Percentiles rank a stretch among this genome's conserved stretches.
Conservation (phyloP, 148 eudicot genomes). For the Vaccinium corymbosum region DNA sequence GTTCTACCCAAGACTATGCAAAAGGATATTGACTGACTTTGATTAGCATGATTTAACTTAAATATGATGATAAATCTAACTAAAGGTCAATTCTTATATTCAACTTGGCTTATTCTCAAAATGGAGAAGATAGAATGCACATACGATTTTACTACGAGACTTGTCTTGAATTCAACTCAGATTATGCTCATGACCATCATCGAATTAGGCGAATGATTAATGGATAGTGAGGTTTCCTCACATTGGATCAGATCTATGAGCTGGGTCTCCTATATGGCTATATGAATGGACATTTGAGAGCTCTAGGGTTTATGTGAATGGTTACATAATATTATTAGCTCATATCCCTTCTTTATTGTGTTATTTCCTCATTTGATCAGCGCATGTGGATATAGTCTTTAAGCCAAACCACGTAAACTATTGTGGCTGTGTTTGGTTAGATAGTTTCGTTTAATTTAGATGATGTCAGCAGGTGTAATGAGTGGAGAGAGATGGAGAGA, state of each 20-base stretch:
- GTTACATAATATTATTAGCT: background rate
- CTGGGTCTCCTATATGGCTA: background rate
- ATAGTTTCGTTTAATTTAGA: no score
- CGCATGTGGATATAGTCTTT: background rate
- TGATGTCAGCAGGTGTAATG: no score
- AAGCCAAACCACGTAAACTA: background rate
- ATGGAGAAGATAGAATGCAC: background rate
- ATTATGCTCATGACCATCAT: background rate
- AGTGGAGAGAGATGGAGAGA: no score
- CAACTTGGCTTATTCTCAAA: background rate
- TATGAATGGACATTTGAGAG: background rate
- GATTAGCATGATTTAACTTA: background rate
- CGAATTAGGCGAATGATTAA: background rate
- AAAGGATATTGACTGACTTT: background rate
- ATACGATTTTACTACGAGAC: background rate
- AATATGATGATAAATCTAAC: background rate
- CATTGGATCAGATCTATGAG: background rate
- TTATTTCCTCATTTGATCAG: background rate
- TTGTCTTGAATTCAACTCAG: background rate
- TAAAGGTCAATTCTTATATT: background rate
- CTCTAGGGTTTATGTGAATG: background rate
- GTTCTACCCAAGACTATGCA: background rate
- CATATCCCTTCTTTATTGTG: background rate
- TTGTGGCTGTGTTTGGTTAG: no score
- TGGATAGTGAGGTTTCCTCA: background rate